phyloP scores from a whole-genome alignment of 1,284 basidiomycete genomes.

The Pyrrhoderma lamaoense region DNA sequence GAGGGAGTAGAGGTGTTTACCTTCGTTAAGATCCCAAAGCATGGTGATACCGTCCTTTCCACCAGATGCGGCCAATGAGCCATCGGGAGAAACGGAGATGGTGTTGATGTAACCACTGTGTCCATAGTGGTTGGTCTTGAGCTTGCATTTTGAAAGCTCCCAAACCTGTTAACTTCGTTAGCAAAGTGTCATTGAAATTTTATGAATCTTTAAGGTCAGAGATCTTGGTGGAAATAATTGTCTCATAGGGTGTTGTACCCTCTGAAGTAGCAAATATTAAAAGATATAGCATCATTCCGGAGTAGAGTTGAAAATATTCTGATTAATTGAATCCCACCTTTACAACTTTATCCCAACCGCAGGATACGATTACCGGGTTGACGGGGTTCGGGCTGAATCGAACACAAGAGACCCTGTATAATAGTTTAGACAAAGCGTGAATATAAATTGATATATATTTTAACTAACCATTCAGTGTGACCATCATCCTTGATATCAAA shows the following conservation, averaged over 20 bases:
- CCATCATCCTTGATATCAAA: constrained; percentile 99
- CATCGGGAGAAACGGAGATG: constrained; percentile 97
- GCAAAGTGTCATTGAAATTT: constrained; percentile 5
- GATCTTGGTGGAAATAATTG: constrained; percentile 67
- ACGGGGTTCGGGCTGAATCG: constrained; percentile 98
- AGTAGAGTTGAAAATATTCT: constrained; percentile 11
- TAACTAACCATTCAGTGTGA: constrained; percentile 83
- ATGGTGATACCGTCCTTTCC: constrained; percentile 99
- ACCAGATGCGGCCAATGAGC: constrained; percentile 97
- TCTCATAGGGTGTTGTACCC: constrained; percentile 63
- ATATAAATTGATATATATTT: neutral
- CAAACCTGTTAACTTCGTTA: constrained; percentile 67
- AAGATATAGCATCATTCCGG: constrained; percentile 41
- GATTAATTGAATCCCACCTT: constrained; percentile 64
- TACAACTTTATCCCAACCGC: constrained; percentile 99
- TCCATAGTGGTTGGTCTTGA: constrained; percentile 99
- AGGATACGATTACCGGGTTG: constrained; percentile 98
- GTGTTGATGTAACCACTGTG: constrained; percentile 99
- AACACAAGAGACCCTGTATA: constrained; percentile 90
- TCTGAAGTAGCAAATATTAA: constrained; percentile 84
- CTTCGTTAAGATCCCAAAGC: constrained; percentile 99
- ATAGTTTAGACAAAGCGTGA: neutral
- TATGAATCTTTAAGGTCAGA: constrained; percentile 39
- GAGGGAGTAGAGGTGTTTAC: constrained; percentile 99
- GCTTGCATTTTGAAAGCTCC: constrained; percentile 99